Base-by-base conservation (phyloP, 2,329 filamentous ascomycete species). In the Penicillium sp. region DNA sequence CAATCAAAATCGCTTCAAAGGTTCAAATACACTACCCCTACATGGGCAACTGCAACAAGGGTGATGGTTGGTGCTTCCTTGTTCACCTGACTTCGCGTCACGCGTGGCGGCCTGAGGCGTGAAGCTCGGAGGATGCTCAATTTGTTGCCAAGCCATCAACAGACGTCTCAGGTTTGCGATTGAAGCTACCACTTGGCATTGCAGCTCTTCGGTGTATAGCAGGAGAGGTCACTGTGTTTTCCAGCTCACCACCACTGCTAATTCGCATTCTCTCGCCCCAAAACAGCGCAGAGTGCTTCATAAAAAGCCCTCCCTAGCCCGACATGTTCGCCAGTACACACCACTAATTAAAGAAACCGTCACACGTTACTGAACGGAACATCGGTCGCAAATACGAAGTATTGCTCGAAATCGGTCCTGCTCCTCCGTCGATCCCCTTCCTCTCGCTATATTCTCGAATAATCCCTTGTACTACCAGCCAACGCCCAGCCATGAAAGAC, bases 51-150 rank as follows among this genome's bases (percentile, higher is more conserved):
- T 28, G 14, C 10, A 52, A 5, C 8, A 12, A 41, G 8, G 22
- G 38, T 43, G 25, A 37, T 20, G 22, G 17, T n/a, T 52, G 15
- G 49, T 31, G 22, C 15, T 38, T 12, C 17, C 37, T 34, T 50
- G 10, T 25, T 31, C 43, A 54, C 71, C 66, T 72, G 68, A 72
- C 67, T 66, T 69, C 68, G 69, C 69, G 70, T 74, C 67, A 64
- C 66, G 69, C 62, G 61, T 67, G 56, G 56, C 63, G 58, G 70
- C 69, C 71, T 74, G 59, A 71, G 71, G 68, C 69, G 60, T 28
- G 56, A 57, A 65, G 58, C 43, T 63, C 51, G 62, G 61, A 57
- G 61, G 61, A 62, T 56, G 59, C 39, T 60, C 41, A 54, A 58
- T 60, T 65, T 64, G 61, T 61, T 61, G 62, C 59, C 62, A 59